These are phyloP conservation scores for Elaeis oleifera DNA, from an alignment of 202 grass and related monocot genomes.

Conservation along the genomic window DNA sequence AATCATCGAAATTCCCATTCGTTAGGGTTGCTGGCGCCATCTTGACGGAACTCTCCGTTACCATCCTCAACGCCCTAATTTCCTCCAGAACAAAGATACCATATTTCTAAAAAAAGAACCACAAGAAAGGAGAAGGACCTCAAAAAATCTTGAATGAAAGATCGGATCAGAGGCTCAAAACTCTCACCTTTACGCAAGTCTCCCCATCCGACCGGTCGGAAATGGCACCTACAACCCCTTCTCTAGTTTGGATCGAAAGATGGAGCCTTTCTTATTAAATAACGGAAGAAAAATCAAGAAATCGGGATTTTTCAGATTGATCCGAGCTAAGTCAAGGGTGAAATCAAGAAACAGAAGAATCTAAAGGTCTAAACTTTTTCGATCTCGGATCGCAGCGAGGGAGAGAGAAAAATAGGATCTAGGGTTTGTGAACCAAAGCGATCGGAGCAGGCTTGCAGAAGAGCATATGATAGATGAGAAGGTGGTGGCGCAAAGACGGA, in stretches of 20 bases:
- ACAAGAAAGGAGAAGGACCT: too few relatives aligned
- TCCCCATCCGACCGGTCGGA: background rate
- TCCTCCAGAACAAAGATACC: background rate
- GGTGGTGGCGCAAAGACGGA: too few relatives aligned
- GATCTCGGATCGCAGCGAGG: too few relatives aligned
- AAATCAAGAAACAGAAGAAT: too few relatives aligned
- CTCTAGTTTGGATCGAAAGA: background rate
- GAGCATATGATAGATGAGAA: background rate
- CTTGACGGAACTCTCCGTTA: conserved; percentile 11
- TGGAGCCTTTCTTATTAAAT: background rate
- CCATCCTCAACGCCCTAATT: conserved; percentile 17
- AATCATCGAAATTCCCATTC: conserved; percentile 58
- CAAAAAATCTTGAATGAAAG: background rate
- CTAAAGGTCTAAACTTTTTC: too few relatives aligned
- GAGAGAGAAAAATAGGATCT: background rate
- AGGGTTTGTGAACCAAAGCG: conserved; percentile 1
- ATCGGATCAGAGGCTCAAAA: background rate
- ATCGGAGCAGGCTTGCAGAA: background rate
- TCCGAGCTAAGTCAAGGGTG: background rate
- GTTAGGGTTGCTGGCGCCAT: conserved; percentile 28
- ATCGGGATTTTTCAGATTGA: conserved; percentile 19
- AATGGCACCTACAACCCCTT: background rate
- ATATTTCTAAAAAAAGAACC: background rate
- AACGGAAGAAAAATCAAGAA: background rate
- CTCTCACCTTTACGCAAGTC: conserved; percentile 8